These are phyloP conservation scores for Melanomma pulvis-pyrius DNA, from an alignment of 495 filamentous ascomycete genomes.

Conservation along the genomic window DNA sequence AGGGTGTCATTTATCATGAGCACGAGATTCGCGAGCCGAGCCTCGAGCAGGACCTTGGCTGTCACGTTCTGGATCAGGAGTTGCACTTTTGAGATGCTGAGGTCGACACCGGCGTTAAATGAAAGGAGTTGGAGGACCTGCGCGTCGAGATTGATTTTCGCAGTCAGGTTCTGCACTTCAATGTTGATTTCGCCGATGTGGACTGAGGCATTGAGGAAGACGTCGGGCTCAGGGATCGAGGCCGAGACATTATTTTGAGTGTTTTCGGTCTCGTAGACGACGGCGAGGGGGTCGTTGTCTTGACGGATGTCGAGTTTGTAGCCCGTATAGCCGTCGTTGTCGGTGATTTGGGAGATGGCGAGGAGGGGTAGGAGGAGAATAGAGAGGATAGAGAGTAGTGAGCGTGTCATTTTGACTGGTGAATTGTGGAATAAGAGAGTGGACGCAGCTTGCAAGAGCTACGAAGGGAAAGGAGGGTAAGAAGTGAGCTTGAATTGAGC, in stretches of 20 bases:
- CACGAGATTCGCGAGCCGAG: constrained; percentile 58
- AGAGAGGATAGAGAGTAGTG: constrained; percentile 36
- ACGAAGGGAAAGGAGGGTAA: constrained; percentile 4
- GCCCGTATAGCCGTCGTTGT: constrained; percentile 54
- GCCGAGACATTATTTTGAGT: constrained; percentile 49
- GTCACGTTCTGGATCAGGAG: constrained; percentile 58
- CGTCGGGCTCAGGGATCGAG: constrained; percentile 52
- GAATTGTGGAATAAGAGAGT: constrained; percentile 26
- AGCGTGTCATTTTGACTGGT: constrained; percentile 40
- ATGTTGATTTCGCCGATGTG: constrained; percentile 57
- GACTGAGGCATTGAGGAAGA: constrained; percentile 59
- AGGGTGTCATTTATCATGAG: constrained; percentile 58
- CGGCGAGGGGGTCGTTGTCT: constrained; percentile 52
- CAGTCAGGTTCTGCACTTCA: constrained; percentile 59
- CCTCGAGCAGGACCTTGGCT: constrained; percentile 61
- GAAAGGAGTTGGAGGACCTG: constrained; percentile 58
- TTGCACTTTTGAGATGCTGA: constrained; percentile 55
- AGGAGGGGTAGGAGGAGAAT: constrained; percentile 33
- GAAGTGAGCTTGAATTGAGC: constrained; percentile 10
- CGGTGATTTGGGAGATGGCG: constrained; percentile 20
- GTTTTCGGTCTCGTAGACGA: constrained; percentile 55
- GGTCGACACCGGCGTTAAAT: constrained; percentile 61
- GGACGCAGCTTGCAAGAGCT: constrained; percentile 20
- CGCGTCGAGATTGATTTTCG: constrained; percentile 62
- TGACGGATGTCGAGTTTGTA: constrained; percentile 53